phyloP scores from a whole-genome alignment of 1,284 basidiomycete genomes.

The Naganishia sp. region DNA sequence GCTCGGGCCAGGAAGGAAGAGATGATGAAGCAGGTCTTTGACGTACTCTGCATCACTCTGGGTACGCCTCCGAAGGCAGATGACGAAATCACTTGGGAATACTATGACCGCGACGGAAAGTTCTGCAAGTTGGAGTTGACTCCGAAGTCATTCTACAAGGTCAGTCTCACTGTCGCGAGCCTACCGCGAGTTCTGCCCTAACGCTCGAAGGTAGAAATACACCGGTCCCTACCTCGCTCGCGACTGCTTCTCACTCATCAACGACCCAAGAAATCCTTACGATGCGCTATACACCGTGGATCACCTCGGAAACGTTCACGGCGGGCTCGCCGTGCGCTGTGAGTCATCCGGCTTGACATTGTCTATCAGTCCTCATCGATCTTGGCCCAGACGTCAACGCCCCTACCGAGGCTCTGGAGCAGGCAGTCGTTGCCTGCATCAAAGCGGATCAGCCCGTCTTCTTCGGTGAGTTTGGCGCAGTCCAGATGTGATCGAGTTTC shows the following conservation, averaged over 20 bases:
- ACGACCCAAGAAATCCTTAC: constrained; percentile 86
- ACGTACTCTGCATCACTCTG: constrained; percentile 79
- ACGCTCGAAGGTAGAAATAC: constrained; percentile 51
- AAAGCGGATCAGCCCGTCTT: constrained; percentile 89
- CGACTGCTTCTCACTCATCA: constrained; percentile 86
- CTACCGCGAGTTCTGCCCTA: not conserved
- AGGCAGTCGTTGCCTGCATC: constrained; percentile 76
- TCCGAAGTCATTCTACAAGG: constrained; percentile 73
- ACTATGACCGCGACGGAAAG: constrained; percentile 79
- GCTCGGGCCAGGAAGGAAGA: constrained; percentile 69
- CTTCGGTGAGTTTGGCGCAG: constrained; percentile 74
- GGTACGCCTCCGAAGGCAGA: constrained; percentile 77
- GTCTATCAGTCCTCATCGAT: not conserved
- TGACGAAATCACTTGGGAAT: constrained; percentile 80
- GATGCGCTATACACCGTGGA: constrained; percentile 88
- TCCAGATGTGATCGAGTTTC: constrained; percentile 47
- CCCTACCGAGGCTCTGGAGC: constrained; percentile 74
- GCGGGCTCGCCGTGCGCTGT: constrained; percentile 78
- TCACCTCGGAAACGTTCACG: constrained; percentile 88
- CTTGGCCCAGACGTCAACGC: constrained; percentile 78
- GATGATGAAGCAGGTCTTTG: constrained; percentile 81
- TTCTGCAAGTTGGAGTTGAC: constrained; percentile 72
- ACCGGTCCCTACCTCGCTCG: constrained; percentile 44
- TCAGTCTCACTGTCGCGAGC: constrained; percentile 14
- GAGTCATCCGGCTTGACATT: constrained; percentile 43